Conservation (phyloP, 2,329 filamentous ascomycete genomes). For the Teratosphaeria pseudoeucalypti region DNA sequence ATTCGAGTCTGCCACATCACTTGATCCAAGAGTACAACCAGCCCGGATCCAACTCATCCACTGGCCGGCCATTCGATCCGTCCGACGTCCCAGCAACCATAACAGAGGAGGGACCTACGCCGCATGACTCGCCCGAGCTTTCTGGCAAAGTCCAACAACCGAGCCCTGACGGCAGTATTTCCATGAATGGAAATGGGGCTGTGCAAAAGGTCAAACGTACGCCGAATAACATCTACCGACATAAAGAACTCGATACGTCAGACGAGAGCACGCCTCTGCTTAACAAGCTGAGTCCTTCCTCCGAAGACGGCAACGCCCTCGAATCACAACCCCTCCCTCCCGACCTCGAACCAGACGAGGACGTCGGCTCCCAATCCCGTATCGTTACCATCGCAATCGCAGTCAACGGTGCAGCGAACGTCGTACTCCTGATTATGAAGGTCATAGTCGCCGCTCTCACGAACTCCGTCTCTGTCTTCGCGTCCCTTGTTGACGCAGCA, state of each 20-base stretch:
- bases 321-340: conserved; percentile 47
- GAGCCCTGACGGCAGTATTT: not conserved
- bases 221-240: conserved; percentile 75
- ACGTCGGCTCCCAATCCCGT: conserved; percentile 60
- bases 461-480: conserved; percentile 70
- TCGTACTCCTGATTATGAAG: conserved; percentile 64
- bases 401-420: conserved; percentile 71
- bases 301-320: conserved; percentile 34
- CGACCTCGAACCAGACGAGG: conserved; percentile 52
- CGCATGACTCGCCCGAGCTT: conserved; percentile 13
- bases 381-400: conserved; percentile 84
- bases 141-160: not conserved
- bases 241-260: conserved; percentile 22
- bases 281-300: conserved; percentile 20
- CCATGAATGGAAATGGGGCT: conserved; percentile 8
- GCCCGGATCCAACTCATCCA: conserved; percentile 30
- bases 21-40: conserved; percentile 81
- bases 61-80: conserved; percentile 1
- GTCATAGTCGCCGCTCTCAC: conserved; percentile 67
- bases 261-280: conserved; percentile 57
- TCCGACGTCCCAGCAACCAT: conserved; percentile 62
- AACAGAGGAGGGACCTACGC: conserved; percentile 49
- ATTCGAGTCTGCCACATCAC: conserved; percentile 85
- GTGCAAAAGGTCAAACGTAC: conserved; percentile 58
- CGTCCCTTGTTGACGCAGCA: conserved; percentile 67